These are phyloP conservation scores for Metarhizium guizhouense DNA, from an alignment of 2,329 filamentous ascomycete genomes.

Conservation along the genomic window DNA sequence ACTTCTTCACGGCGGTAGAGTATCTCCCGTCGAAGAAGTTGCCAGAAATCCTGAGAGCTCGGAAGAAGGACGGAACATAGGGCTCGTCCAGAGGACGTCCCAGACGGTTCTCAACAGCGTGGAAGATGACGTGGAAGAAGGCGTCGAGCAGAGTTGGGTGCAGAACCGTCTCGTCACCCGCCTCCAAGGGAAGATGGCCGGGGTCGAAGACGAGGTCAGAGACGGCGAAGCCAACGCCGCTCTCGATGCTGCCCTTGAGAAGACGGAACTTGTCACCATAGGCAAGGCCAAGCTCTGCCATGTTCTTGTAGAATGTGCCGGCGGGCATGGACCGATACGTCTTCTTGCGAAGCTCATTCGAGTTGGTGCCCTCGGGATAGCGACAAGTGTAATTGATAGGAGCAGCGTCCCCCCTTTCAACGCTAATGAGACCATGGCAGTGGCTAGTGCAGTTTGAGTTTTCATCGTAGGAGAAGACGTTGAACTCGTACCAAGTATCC, in stretches of 20 bases:
- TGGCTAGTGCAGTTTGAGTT: constrained; percentile 15
- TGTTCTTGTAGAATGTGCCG: constrained; percentile 13
- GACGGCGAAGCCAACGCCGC: constrained; percentile 10
- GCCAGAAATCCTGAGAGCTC: constrained; percentile 13
- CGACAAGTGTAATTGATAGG: not conserved
- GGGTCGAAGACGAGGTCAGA: no score
- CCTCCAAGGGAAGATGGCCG: no score
- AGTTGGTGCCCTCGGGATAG: constrained; percentile 2
- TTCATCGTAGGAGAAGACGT: constrained; percentile 17
- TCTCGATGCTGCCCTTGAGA: constrained; percentile 4
- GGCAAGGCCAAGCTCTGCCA: constrained; percentile 13
- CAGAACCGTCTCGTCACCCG: no score
- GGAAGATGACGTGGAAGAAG: constrained; percentile 5
- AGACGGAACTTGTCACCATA: constrained; percentile 17
- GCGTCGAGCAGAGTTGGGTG: no score
- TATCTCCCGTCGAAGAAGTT: constrained; percentile 7
- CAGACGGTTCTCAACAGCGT: constrained; percentile 15
- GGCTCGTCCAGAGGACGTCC: constrained; percentile 15
- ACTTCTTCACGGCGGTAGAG: no score
- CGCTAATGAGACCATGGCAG: constrained; percentile 9
- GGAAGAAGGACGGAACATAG: constrained; percentile 17
- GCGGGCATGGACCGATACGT: constrained; percentile 12
- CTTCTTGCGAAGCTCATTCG: constrained; percentile 10
- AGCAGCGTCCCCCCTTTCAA: no score
- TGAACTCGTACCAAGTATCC: constrained; percentile 16